Evolutionary conservation across 202 grass and related monocot species (phyloP), one percentile per base, ranked within the genome.

Genomic region (Miscanthus sacchariflorus): DNA sequence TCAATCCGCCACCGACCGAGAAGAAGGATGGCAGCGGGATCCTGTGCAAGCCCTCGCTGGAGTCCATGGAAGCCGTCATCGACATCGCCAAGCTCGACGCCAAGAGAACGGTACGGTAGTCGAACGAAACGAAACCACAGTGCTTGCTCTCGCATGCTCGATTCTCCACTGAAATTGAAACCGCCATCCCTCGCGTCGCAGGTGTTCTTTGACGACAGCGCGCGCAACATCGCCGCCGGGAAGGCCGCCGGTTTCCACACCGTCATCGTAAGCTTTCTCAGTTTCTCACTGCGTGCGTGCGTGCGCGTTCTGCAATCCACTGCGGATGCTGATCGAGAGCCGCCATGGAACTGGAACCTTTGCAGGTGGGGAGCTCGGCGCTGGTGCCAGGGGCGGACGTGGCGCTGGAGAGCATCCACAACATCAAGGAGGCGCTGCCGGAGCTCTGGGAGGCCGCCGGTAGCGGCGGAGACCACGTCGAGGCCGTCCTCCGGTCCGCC

Each of bases 191-290:
- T 56, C 52, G 52, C 54, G 0, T 28, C 24, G 49, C 85, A 98
- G 96, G 92, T 99, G 64, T 96, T 99, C 88, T 96, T 99, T 36
- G 92, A 99, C 40, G 96, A 99, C 81, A 99, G 94, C 24, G 77
- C 92, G 13, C 92, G 92, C 35, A 96, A 99, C 88, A 96, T 99
- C 17, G 88, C 92, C 13, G 35, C 92, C 0, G 96, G 96, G 36
- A 99, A 99, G 74, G 94, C 88, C 4, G 94, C 91, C 2, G 96
- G 96, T 6, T 85, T 99, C 67, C 88, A 86, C 77, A 99, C 91
- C 42, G 92, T 96, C 46, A 58, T 99, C 40, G 96, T 98, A 95
- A 92, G 87, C 58, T 35, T 30, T 30, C 5, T 5, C 25, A 12
- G 63, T 58, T 11, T 24, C 58, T 63, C 58, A 3, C 2, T 7